Conservation (phyloP, 2,329 filamentous ascomycete genomes). For the Lachnellula occidentalis region DNA sequence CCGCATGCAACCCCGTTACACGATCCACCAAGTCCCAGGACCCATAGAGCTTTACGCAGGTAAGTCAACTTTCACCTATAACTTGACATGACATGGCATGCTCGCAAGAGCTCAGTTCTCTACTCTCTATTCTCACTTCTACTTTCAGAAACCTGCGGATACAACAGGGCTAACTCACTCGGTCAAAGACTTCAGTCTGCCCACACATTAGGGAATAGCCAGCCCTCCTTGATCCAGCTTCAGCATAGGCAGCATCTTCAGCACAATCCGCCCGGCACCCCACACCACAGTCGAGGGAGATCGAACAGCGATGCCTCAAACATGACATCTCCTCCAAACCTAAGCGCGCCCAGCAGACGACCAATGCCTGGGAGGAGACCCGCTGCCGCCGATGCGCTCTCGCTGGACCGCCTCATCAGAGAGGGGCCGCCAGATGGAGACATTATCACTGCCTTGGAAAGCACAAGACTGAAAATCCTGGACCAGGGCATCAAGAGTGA, state of each 20-base stretch:
- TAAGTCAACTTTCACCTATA: too few relatives aligned
- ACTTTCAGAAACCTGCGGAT: conserved; percentile 55
- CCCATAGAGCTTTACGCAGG: too few relatives aligned
- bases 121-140: too few relatives aligned
- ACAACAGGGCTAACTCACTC: conserved; percentile 47
- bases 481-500: conserved; percentile 73
- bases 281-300: conserved; percentile 47
- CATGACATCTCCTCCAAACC: conserved; percentile 31
- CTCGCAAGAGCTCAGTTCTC: too few relatives aligned
- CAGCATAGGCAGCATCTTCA: conserved; percentile 47
- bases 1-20: conserved; percentile 28
- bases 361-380: conserved; percentile 41
- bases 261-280: conserved; percentile 17
- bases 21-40: conserved; percentile 4
- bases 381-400: conserved; percentile 49
- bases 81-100: too few relatives aligned
- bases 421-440: conserved; percentile 74
- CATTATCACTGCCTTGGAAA: conserved; percentile 59
- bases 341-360: conserved; percentile 39
- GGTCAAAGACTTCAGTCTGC: conserved; percentile 73
- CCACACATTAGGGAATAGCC: conserved; percentile 53
- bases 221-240: conserved; percentile 56
- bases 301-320: conserved; percentile 67
- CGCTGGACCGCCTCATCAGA: conserved; percentile 70
- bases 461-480: conserved; percentile 66